Evolutionary conservation across 2,329 filamentous ascomycete species (phyloP), one percentile per base, ranked within the genome.

Genomic region (Parasarocladium wereldwijsianum): DNA sequence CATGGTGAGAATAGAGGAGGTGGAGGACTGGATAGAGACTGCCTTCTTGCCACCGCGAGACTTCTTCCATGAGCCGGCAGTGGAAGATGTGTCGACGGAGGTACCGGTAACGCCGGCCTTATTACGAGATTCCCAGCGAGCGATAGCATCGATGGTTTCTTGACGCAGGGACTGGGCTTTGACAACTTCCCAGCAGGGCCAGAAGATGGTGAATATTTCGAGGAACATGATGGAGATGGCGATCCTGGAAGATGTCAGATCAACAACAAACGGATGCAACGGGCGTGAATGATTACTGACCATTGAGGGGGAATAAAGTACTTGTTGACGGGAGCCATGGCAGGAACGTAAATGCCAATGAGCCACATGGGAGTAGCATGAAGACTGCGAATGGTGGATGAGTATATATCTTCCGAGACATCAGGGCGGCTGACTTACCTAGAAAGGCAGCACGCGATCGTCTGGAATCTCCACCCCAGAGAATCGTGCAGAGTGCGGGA

Each of bases 341-440:
- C 55, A 5, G 66, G 61, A 3, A 58, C 57, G 34, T 67, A 61
- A 10, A 71, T 51, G 32, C 69, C 74, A 15, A 74, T 49, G 21
- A 80, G 60, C 74, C 74, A 80, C 54, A 80, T 62, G 0, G 76
- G 76, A 7, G 72, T 68, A 14, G 72, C 73, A 32, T 66, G 72
- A 13, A 80, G 60, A 33, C 69, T 73, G 18, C 16, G 15, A 10
- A 6, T 9, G n/a, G 29, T 34, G 33, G n/a, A n/a, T n/a, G n/a
- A n/a, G n/a, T n/a, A n/a, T n/a, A n/a, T n/a, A n/a, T n/a, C n/a
- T n/a, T n/a, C n/a, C n/a, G n/a, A n/a, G n/a, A n/a, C n/a, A n/a
- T n/a, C n/a, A n/a, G n/a, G n/a, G n/a, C n/a, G n/a, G 25, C 24
- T 32, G 15, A 45, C 52, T 32, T 35, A 61, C 57, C 50, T 54